These are phyloP conservation scores for Macrotyloma uniflorum DNA, from an alignment of 306 rosid genomes.

Conservation along the genomic window DNA sequence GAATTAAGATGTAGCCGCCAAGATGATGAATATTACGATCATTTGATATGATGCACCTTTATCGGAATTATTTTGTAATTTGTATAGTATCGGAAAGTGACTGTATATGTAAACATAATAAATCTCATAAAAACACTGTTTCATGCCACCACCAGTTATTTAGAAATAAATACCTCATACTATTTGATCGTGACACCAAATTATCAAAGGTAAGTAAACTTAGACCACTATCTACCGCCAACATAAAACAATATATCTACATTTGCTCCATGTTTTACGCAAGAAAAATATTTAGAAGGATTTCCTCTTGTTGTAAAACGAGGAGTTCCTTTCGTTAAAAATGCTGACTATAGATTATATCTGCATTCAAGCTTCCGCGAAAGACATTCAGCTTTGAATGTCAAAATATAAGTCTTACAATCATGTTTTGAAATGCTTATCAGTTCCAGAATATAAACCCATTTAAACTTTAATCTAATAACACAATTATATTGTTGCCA, in stretches of 20 bases:
- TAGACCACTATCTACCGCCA: too few species aligned
- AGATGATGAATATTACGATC: too few species aligned
- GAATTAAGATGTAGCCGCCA: slow-evolving; percentile 6
- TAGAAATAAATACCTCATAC: too few species aligned
- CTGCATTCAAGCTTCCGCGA: not conserved
- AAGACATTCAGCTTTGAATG: not conserved
- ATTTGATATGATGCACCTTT: too few species aligned
- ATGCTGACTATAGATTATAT: not conserved
- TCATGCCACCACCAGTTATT: too few species aligned
- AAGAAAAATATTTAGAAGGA: too few species aligned
- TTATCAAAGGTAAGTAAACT: too few species aligned
- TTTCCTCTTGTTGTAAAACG: not conserved
- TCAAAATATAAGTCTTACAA: not conserved
- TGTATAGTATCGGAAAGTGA: slow-evolving; percentile 22
- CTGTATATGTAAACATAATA: not conserved
- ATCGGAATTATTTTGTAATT: not conserved
- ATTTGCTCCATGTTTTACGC: too few species aligned
- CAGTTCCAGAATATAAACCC: not conserved
- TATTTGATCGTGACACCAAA: too few species aligned
- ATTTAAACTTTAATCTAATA: not conserved
- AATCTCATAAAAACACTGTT: too few species aligned
- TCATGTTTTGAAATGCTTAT: not conserved
- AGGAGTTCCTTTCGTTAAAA: not conserved
- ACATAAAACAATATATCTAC: too few species aligned
- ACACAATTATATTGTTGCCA: not conserved